Evolutionary conservation across 2,329 filamentous ascomycete genomes (phyloP), one percentile per base, ranked within the genome.

Genomic region (Alternaria rosae): DNA sequence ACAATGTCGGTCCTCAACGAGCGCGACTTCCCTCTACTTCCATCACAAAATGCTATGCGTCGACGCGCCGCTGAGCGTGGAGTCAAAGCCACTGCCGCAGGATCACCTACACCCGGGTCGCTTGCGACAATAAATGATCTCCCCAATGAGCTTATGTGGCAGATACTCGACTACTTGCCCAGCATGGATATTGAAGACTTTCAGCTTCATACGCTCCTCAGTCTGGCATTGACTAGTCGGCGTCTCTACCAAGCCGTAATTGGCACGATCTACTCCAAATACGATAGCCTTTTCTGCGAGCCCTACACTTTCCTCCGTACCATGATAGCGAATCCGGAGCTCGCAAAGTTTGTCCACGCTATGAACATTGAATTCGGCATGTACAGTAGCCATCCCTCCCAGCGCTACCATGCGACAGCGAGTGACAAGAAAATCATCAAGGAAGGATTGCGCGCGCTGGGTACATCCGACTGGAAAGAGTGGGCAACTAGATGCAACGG

Each of bases 271-370:
- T 77, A 74, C 21, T 52, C 59, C 6, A 54, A 52, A 6, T 77
- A 68, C 54, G 59, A 70, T 43, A 72, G 68, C 57, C 60, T 59
- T 43, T 67, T 70, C 30, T 68, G 66, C 63, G 64, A 67, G n/a
- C 70, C 74, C 5, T 76, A 72, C 54, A 61, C 62, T 3, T 77
- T 77, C 26, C 67, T 76, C 32, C 73, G 74, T 9, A 75, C 71
- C 1, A 30, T 75, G 9, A 66, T 70, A 30, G 58, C 56, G 4
- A 70, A 72, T 28, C 55, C 65, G 17, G 28, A 43, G 12, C 65
- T 72, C 12, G 66, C 70, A 9, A 47, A 58, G 9, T 62, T 55
- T 9, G 71, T 77, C 4, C 64, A 61, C 10, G 52, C 69, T 26
- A 50, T 68, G 9, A 45, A 60, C 8, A 64, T 75, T 28, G 26